Evolutionary conservation across 306 rosid genomes (phyloP).

Genomic region (Vigna trinervia): DNA sequence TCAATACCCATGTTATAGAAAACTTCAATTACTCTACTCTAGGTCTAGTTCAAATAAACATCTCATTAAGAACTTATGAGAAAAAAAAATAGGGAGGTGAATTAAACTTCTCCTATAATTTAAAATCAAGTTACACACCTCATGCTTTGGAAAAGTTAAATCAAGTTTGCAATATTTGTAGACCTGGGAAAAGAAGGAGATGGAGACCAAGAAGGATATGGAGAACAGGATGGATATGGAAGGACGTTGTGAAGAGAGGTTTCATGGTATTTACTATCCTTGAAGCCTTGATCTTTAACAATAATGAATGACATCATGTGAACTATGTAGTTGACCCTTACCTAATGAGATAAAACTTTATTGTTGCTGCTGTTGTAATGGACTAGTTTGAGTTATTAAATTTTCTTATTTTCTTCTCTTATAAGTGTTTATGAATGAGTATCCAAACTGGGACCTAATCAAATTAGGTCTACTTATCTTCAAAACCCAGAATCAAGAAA

Average conservation of each 20-base stretch:
- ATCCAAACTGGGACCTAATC: neutral
- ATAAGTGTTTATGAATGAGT: neutral
- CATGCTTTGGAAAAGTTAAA: neutral
- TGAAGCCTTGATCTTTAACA: neutral
- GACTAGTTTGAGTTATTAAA: neutral
- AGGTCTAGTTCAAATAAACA: neutral
- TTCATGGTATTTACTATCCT: neutral
- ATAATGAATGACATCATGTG: neutral
- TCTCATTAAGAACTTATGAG: neutral
- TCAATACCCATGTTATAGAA: neutral
- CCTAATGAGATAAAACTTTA: neutral
- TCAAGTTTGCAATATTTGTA: too few species aligned
- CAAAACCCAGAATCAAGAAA: neutral
- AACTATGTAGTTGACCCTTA: neutral
- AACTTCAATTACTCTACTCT: neutral
- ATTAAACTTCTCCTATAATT: neutral
- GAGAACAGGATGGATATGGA: too few species aligned
- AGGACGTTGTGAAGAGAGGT: neutral
- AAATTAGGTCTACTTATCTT: neutral
- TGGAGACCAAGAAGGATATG: too few species aligned
- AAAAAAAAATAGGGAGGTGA: neutral
- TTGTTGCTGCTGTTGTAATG: neutral
- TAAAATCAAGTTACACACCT: too few species aligned
- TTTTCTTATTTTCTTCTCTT: neutral
- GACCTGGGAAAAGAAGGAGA: too few species aligned